Conservation (phyloP, 2,329 filamentous ascomycete species). For the Bisporella sp. region DNA sequence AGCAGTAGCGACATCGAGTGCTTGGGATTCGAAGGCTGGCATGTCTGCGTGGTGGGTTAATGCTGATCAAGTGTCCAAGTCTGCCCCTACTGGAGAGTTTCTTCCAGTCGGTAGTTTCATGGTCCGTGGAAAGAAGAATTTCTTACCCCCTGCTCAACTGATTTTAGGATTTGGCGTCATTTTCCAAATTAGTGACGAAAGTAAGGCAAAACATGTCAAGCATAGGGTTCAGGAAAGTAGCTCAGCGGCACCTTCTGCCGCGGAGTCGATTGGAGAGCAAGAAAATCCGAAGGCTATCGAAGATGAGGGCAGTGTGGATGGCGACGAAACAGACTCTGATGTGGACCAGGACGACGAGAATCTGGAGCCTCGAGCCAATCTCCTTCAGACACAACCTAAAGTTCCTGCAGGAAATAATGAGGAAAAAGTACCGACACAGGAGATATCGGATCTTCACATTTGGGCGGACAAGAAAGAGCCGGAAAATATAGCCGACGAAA, state of each 20-base stretch:
- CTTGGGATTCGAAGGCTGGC: slow-evolving; percentile 93
- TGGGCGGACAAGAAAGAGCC: slow-evolving; percentile 3
- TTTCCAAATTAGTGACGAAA: slow-evolving; percentile 85
- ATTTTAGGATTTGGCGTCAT: slow-evolving; percentile 81
- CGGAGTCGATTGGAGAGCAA: neutral
- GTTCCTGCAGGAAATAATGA: slow-evolving; percentile 11
- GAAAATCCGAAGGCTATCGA: slow-evolving; percentile 1
- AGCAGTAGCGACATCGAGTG: slow-evolving; percentile 76
- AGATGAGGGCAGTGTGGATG: slow-evolving; percentile 12
- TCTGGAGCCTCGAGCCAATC: slow-evolving; percentile 18
- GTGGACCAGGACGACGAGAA: slow-evolving; percentile 23
- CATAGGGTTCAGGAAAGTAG: slow-evolving; percentile 49
- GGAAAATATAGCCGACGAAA: slow-evolving; percentile 12
- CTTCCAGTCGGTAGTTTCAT: slow-evolving; percentile 72
- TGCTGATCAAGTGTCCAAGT: slow-evolving; percentile 85
- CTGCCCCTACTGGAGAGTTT: slow-evolving; percentile 71
- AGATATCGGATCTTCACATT: slow-evolving; percentile 13
- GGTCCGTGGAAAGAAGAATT: slow-evolving; percentile 83
- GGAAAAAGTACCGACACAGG: slow-evolving; percentile 18
- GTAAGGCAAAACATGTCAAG: slow-evolving; percentile 72
- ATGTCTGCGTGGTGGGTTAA: slow-evolving; percentile 97
- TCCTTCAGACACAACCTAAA: slow-evolving; percentile 16
- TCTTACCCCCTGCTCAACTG: slow-evolving; percentile 78
- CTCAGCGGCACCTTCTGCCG: neutral
- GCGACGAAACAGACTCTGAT: slow-evolving; percentile 18